Percentiles rank a stretch among this genome's conserved stretches.
phyloP scores from a whole-genome alignment of 2,329 filamentous ascomycete genomes.

The Cladosporium oxysporum region DNA sequence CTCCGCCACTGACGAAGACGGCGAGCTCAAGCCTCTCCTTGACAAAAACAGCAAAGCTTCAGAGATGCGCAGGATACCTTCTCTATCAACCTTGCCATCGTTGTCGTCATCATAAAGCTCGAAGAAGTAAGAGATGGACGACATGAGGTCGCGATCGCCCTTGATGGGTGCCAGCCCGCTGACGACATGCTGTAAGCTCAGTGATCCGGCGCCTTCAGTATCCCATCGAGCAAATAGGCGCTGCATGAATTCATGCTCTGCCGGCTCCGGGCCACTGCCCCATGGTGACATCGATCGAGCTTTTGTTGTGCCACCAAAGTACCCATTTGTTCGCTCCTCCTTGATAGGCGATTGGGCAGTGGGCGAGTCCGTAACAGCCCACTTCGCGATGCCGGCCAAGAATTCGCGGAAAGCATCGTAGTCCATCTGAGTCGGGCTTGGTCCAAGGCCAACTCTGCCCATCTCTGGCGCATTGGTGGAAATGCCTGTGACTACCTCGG shows the following conservation, averaged over 20 bases:
- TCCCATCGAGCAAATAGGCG: conserved; percentile 90
- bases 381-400: conserved; percentile 79
- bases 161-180: conserved; percentile 88
- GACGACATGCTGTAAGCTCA: conserved; percentile 90
- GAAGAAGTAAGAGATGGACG: conserved; percentile 96
- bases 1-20: conserved; percentile 51
- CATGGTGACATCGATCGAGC: conserved; percentile 51
- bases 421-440: conserved; percentile 92
- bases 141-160: conserved; percentile 94
- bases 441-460: conserved; percentile 82
- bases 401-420: conserved; percentile 97
- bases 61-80: conserved; percentile 92
- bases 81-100: conserved; percentile 88
- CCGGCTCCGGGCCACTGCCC: conserved; percentile 67
- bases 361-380: conserved; percentile 88
- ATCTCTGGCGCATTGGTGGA: conserved; percentile 65
- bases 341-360: conserved; percentile 52
- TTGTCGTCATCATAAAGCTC: conserved; percentile 92
- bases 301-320: conserved; percentile 54
- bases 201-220: conserved; percentile 69
- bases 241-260: conserved; percentile 92
- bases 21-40: conserved; percentile 78
- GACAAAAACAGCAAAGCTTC: conserved; percentile 93
- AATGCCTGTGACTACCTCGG: conserved; percentile 51
- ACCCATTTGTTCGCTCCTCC: conserved; percentile 55